Evolutionary conservation across 2,329 filamentous ascomycete genomes (phyloP).

Genomic region (Epichloe scottii): DNA sequence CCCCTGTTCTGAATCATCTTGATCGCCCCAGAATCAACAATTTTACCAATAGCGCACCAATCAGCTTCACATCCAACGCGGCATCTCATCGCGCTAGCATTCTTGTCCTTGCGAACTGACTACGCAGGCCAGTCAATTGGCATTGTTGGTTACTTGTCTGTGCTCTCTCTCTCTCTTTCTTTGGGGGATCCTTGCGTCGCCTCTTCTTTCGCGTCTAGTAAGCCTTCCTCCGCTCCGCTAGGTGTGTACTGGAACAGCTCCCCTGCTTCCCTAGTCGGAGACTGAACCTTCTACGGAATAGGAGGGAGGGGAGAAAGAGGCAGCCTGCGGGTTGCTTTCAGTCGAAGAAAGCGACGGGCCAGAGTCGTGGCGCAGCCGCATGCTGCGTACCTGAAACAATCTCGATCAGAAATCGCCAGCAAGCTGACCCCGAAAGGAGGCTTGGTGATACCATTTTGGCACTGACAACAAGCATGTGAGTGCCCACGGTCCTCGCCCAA

Average conservation of each 20-base stretch:
- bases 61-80: background rate
- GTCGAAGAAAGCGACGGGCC: background rate
- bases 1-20: background rate
- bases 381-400: background rate
- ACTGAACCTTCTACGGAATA: background rate
- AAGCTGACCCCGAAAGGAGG: background rate
- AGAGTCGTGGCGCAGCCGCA: background rate
- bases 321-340: background rate
- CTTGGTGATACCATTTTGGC: background rate
- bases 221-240: background rate
- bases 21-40: background rate
- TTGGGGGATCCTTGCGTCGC: too few species aligned
- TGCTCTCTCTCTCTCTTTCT: background rate
- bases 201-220: too few species aligned
- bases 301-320: background rate
- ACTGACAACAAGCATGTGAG: background rate
- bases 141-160: background rate
- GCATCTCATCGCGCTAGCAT: background rate
- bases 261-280: background rate
- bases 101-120: background rate
- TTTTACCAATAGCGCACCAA: background rate
- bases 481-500: background rate
- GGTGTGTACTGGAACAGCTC: background rate
- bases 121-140: background rate
- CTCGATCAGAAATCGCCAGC: conserved; percentile 1